Conservation (phyloP, 768 basidiomycete genomes). For the Leccinum rimulosum region DNA sequence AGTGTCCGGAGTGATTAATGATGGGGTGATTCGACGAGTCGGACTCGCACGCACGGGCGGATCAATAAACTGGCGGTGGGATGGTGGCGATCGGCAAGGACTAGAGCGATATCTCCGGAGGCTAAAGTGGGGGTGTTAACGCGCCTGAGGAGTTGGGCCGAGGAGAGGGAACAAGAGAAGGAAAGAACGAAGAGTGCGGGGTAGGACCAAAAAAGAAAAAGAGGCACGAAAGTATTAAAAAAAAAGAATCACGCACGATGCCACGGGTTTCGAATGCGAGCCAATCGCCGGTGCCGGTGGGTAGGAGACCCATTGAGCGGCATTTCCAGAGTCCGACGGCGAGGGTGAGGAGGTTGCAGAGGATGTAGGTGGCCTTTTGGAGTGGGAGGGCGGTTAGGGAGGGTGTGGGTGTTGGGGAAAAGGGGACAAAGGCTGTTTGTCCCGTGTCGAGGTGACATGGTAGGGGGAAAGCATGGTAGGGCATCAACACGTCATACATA, state of each 20-base stretch:
- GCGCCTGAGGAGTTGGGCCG: not conserved
- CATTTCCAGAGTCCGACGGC: conserved; percentile 92
- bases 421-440: conserved; percentile 66
- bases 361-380: conserved; percentile 69
- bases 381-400: conserved; percentile 51
- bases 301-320: conserved; percentile 86
- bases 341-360: conserved; percentile 75
- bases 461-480: not conserved
- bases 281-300: conserved; percentile 92
- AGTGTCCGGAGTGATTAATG: not conserved
- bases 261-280: conserved; percentile 87
- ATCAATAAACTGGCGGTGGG: not conserved
- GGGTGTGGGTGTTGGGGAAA: conserved; percentile 46
- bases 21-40: not conserved
- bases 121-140: conserved; percentile 25
- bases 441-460: not conserved
- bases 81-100: conserved; percentile 7
- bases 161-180: not conserved
- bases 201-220: not conserved
- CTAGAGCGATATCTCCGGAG: conserved; percentile 44
- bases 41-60: not conserved
- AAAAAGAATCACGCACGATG: conserved; percentile 37
- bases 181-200: not conserved
- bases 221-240: not conserved
- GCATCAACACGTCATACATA: not conserved